Conservation (phyloP, 345 rosid species). For the Microcos paniculata region DNA sequence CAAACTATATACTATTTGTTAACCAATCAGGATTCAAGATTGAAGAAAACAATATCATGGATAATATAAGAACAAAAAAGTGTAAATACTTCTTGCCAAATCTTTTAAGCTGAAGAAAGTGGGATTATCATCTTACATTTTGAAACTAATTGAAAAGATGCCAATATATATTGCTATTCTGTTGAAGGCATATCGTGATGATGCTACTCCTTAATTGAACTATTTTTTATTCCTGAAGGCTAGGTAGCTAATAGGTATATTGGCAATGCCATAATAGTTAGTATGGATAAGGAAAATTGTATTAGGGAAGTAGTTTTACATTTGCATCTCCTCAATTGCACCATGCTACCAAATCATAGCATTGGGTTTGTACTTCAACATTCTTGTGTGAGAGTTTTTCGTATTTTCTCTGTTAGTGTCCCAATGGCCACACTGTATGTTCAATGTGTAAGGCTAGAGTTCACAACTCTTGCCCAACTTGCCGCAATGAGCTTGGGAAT, state of each 20-base stretch:
- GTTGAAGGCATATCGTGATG: neutral
- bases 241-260: neutral
- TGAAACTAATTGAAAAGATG: neutral
- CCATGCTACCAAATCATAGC: neutral
- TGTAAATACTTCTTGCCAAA: neutral
- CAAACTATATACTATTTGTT: no score
- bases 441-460: slow-evolving; percentile 71
- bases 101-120: slow-evolving; percentile 2
- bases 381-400: slow-evolving; percentile 8
- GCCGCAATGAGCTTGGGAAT: slow-evolving; percentile 83
- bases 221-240: neutral
- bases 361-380: neutral
- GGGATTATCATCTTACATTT: neutral
- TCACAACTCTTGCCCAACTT: slow-evolving; percentile 77
- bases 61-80: neutral
- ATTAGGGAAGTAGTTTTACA: neutral
- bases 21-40: neutral
- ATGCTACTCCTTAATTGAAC: neutral
- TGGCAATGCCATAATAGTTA: neutral
- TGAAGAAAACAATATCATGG: neutral
- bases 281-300: neutral
- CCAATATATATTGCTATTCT: neutral
- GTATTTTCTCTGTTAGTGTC: slow-evolving; percentile 53
- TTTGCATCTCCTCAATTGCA: neutral
- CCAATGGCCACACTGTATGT: slow-evolving; percentile 86